phyloP scores from a whole-genome alignment of 768 basidiomycete species.

The Calocybe gangraenosa region DNA sequence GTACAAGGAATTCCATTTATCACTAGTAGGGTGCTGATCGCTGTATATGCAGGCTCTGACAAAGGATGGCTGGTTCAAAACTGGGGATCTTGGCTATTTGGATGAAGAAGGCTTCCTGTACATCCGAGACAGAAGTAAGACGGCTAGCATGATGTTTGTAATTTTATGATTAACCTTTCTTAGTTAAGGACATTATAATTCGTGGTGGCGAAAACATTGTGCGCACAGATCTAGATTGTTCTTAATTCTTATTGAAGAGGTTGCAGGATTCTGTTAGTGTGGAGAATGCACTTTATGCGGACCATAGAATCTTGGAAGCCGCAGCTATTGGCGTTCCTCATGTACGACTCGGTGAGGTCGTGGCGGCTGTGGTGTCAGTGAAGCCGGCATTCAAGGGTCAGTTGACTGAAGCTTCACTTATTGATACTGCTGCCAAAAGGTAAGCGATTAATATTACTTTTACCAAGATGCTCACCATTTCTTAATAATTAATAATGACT shows the following conservation, averaged over 20 bases:
- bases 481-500: not conserved
- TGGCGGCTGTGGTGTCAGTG: constrained; percentile 41
- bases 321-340: constrained; percentile 51
- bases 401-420: constrained; percentile 37
- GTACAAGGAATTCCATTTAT: constrained; percentile 1
- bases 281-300: constrained; percentile 48
- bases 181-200: constrained; percentile 53
- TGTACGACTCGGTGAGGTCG: constrained; percentile 42
- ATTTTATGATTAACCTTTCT: not conserved
- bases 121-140: constrained; percentile 39
- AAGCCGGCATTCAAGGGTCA: constrained; percentile 33
- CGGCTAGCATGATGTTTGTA: not conserved
- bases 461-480: not conserved
- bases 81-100: constrained; percentile 40
- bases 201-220: constrained; percentile 55
- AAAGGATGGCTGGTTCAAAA: constrained; percentile 44
- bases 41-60: constrained; percentile 28
- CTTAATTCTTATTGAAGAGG: not conserved
- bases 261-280: constrained; percentile 40
- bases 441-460: constrained; percentile 15
- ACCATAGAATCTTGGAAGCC: constrained; percentile 39
- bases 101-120: constrained; percentile 49
- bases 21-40: constrained; percentile 5
- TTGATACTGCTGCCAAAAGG: constrained; percentile 33
- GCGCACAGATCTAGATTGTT: constrained; percentile 10